Evolutionary conservation across 305 asterid genomes (phyloP).

Genomic region (Fraxinus sp.): DNA sequence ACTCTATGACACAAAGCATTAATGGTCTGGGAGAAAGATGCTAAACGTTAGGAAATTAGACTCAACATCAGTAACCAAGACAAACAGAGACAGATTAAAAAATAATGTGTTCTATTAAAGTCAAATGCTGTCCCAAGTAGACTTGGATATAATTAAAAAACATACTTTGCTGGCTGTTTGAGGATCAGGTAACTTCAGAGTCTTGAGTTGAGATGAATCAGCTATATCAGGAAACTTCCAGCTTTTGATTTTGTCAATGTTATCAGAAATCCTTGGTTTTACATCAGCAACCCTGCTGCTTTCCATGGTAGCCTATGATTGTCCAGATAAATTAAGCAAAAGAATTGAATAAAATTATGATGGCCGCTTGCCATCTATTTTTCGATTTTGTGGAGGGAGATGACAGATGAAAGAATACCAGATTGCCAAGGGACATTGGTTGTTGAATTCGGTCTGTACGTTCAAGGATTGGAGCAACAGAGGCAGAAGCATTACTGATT

Average conservation of each 20-base stretch:
- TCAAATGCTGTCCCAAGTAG: slow-evolving; percentile 1
- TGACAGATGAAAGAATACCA: slow-evolving; percentile 38
- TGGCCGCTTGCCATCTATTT: slow-evolving; percentile 1
- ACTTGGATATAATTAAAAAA: slow-evolving; percentile 1
- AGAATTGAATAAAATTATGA: background rate
- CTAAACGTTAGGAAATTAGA: slow-evolving; percentile 15
- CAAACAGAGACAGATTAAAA: slow-evolving; percentile 3
- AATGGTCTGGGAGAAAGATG: background rate
- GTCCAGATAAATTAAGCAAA: slow-evolving; percentile 30
- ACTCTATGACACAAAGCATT: background rate
- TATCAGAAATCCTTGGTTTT: slow-evolving; percentile 79
- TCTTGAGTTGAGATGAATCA: slow-evolving; percentile 74
- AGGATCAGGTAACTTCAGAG: slow-evolving; percentile 81
- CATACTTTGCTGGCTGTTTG: slow-evolving; percentile 79
- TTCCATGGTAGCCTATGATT: slow-evolving; percentile 71
- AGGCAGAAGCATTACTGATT: slow-evolving; percentile 54
- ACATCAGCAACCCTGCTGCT: slow-evolving; percentile 76
- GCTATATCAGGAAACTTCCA: slow-evolving; percentile 86
- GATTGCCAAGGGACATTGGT: slow-evolving; percentile 75
- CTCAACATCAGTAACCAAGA: slow-evolving; percentile 18
- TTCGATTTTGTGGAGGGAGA: slow-evolving; percentile 6
- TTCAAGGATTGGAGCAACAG: slow-evolving; percentile 64
- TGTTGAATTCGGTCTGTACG: slow-evolving; percentile 74
- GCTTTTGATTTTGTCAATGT: slow-evolving; percentile 62
- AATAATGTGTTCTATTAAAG: background rate